Percentiles rank a stretch among this genome's conserved stretches.
These are phyloP conservation scores for Phanerochaete sordida DNA, from an alignment of 768 basidiomycete species.

Conservation along the genomic window DNA sequence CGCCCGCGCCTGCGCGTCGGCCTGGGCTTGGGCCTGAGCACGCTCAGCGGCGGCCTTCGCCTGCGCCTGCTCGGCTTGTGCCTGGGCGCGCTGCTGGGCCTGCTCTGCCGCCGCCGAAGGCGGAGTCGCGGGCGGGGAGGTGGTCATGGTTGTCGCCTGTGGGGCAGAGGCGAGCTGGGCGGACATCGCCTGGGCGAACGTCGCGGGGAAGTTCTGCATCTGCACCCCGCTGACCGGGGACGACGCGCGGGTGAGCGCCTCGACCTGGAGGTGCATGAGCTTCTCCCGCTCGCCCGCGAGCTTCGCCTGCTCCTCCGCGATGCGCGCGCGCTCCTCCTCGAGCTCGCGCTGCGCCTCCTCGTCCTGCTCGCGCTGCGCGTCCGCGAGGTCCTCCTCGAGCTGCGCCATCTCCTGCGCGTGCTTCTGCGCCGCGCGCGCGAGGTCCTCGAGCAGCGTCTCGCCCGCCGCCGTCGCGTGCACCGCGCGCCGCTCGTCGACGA, in stretches of 20 bases:
- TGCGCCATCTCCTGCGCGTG: conserved; percentile 15
- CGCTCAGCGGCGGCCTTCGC: too few relatives aligned
- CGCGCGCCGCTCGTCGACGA: conserved; percentile 10
- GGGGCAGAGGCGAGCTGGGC: too few relatives aligned
- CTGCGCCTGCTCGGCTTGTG: too few relatives aligned
- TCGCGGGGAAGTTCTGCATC: too few relatives aligned
- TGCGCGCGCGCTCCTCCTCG: conserved; percentile 4
- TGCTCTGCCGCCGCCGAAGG: too few relatives aligned
- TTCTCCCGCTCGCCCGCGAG: conserved; percentile 9
- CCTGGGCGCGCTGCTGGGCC: too few relatives aligned
- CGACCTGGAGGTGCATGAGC: conserved; percentile 7
- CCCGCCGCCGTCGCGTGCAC: conserved; percentile 17
- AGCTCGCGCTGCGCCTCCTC: conserved; percentile 11
- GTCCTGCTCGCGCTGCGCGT: conserved; percentile 13
- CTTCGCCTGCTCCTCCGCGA: conserved; percentile 2
- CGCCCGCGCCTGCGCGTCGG: too few relatives aligned
- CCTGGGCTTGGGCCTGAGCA: too few relatives aligned
- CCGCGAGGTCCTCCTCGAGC: conserved; percentile 15
- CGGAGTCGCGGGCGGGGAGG: too few relatives aligned
- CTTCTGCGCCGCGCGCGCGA: conserved; percentile 10
- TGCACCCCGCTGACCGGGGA: too few relatives aligned
- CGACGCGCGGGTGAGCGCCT: background rate
- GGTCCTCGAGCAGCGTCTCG: conserved; percentile 10
- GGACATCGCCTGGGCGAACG: too few relatives aligned
- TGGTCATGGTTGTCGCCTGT: too few relatives aligned